Evolutionary conservation across 2,329 filamentous ascomycete species (phyloP).

Genomic region (Xylariaceae sp.): DNA sequence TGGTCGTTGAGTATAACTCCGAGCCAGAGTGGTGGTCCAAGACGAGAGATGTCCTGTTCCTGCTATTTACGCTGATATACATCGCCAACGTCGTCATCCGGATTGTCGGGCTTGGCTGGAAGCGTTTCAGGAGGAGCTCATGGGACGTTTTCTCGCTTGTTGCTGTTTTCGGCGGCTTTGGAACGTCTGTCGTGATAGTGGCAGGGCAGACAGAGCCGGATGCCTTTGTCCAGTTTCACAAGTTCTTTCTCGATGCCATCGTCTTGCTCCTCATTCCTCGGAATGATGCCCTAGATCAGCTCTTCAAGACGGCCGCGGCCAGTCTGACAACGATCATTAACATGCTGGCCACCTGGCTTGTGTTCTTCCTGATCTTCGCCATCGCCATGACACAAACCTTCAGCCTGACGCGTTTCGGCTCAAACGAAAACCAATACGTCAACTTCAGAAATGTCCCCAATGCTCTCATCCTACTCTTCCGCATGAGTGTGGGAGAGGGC

Average conservation of each 20-base stretch:
- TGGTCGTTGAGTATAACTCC: slow-evolving; percentile 81
- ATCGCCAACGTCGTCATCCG: slow-evolving; percentile 78
- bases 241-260: slow-evolving; percentile 88
- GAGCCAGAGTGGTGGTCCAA: slow-evolving; percentile 68
- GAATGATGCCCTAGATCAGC: slow-evolving; percentile 93
- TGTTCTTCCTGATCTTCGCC: slow-evolving; percentile 92
- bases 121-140: slow-evolving; percentile 83
- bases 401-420: slow-evolving; percentile 83
- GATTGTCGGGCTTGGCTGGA: slow-evolving; percentile 85
- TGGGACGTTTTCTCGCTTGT: slow-evolving; percentile 92
- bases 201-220: slow-evolving; percentile 54
- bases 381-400: slow-evolving; percentile 96
- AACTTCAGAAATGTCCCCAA: slow-evolving; percentile 95
- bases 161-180: slow-evolving; percentile 73
- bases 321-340: slow-evolving; percentile 89
- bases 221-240: slow-evolving; percentile 77
- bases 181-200: slow-evolving; percentile 75
- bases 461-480: slow-evolving; percentile 86
- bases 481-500: slow-evolving; percentile 88
- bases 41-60: slow-evolving; percentile 71
- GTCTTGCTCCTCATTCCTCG: slow-evolving; percentile 87
- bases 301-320: slow-evolving; percentile 97
- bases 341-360: slow-evolving; percentile 92
- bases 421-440: slow-evolving; percentile 68
- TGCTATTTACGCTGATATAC: slow-evolving; percentile 78